Percentiles rank a stretch among this genome's conserved stretches.
phyloP scores from a whole-genome alignment of 441 rosid species.

The Corymbia citriodora region DNA sequence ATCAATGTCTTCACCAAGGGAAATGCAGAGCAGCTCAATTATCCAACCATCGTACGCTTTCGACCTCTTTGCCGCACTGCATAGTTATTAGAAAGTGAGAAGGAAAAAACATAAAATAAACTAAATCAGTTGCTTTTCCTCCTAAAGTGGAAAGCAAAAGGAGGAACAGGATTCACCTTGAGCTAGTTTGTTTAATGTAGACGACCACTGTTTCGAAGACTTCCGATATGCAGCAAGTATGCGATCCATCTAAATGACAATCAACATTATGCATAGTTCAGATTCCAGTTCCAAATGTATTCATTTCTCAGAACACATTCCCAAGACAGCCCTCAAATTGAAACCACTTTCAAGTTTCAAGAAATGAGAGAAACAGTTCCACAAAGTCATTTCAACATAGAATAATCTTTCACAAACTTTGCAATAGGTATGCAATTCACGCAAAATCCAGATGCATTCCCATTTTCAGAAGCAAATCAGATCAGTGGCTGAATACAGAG shows the following conservation, averaged over 20 bases:
- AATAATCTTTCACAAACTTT: not conserved
- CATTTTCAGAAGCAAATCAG: not conserved
- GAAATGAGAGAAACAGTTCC: not conserved
- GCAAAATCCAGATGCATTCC: not conserved
- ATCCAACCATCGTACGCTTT: conserved; percentile 92
- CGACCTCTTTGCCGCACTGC: conserved; percentile 89
- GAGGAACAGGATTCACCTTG: conserved; percentile 43
- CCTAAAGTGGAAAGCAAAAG: not conserved
- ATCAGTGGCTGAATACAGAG: not conserved
- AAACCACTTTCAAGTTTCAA: not conserved
- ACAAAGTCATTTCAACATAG: not conserved
- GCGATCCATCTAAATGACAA: conserved; percentile 58
- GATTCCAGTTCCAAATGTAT: not conserved
- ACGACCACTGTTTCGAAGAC: conserved; percentile 96
- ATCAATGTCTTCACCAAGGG: not conserved
- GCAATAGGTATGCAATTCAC: not conserved
- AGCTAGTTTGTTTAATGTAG: conserved; percentile 87
- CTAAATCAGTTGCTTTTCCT: not conserved
- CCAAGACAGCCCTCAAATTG: not conserved
- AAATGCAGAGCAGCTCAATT: not conserved
- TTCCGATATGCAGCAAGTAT: conserved; percentile 74
- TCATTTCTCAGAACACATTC: not conserved
- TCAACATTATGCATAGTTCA: not conserved
- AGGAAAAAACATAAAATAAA: conserved; percentile 5
- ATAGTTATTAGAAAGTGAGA: conserved; percentile 2